These are phyloP conservation scores for Eremothecium gossypii DNA, from an alignment of 1,139 yeast genomes.

Conservation along the genomic window DNA sequence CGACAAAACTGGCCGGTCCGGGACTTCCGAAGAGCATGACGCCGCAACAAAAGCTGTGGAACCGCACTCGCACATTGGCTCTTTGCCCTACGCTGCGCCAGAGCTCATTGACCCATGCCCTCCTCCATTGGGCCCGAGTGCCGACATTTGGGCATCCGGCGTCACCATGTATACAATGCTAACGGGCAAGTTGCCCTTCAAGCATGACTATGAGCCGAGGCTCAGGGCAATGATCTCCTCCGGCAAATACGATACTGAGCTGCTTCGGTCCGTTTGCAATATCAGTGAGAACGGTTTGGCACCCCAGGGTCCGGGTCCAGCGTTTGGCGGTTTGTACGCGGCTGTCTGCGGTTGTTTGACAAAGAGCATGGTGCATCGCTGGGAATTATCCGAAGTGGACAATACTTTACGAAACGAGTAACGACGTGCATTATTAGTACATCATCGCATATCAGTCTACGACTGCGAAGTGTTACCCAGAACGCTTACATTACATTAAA, in stretches of 20 bases:
- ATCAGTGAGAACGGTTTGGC: conserved; percentile 7
- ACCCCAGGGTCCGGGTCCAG: conserved; percentile 10
- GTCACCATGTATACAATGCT: conserved; percentile 65
- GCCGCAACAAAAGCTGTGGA: conserved; percentile 14
- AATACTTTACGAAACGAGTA: no score
- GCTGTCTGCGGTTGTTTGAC: conserved; percentile 49
- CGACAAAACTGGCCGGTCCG: background rate
- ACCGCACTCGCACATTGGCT: conserved; percentile 71
- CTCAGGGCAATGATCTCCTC: conserved; percentile 62
- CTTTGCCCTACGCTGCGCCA: conserved; percentile 88
- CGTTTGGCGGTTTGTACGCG: conserved; percentile 32
- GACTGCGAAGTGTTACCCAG: no score
- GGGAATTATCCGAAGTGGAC: conserved; percentile 31
- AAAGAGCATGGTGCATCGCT: conserved; percentile 41
- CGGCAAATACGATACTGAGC: conserved; percentile 48
- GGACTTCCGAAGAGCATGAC: conserved; percentile 1
- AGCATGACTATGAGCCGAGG: conserved; percentile 72
- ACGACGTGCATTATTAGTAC: no score
- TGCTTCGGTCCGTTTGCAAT: conserved; percentile 32
- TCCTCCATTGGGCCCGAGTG: conserved; percentile 57
- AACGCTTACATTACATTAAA: no score
- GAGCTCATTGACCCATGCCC: conserved; percentile 63
- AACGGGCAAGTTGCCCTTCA: conserved; percentile 71
- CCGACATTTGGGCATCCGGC: conserved; percentile 87
- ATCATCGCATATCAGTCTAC: no score